Conservation (phyloP, 805 yeast species). For the Hanseniaspora lindneri region DNA sequence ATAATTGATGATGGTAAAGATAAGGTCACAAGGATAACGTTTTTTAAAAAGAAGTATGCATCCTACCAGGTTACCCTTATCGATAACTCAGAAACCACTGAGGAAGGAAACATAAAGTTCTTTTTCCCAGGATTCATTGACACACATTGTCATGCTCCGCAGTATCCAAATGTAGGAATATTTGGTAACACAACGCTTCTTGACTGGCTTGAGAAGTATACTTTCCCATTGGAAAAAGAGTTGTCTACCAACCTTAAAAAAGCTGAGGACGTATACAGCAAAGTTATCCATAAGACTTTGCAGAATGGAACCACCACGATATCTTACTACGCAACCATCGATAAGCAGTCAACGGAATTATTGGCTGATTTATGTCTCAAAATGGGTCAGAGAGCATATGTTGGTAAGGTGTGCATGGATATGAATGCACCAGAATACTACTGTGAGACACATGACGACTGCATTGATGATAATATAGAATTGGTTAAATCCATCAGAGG, state of each 20-base stretch:
- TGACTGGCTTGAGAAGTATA: conserved; percentile 80
- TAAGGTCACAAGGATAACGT: conserved; percentile 27
- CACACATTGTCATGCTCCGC: conserved; percentile 78
- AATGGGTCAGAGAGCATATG: conserved; percentile 73
- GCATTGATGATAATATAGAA: conserved; percentile 41
- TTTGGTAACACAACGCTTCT: conserved; percentile 75
- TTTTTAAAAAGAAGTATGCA: background rate
- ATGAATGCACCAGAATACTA: conserved; percentile 65
- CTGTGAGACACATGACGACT: conserved; percentile 41
- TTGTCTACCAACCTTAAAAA: conserved; percentile 37
- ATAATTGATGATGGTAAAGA: conserved; percentile 28
- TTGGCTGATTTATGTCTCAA: conserved; percentile 60
- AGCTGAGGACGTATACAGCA: conserved; percentile 53
- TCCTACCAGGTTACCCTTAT: conserved; percentile 24
- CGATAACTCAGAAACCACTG: conserved; percentile 19
- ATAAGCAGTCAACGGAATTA: conserved; percentile 58
- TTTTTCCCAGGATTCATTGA: conserved; percentile 76
- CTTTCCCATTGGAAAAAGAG: conserved; percentile 78
- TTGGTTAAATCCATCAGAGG: conserved; percentile 34
- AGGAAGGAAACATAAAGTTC: conserved; percentile 30
- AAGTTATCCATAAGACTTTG: conserved; percentile 59
- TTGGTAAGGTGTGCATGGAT: conserved; percentile 94
- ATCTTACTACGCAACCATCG: conserved; percentile 81
- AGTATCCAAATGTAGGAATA: conserved; percentile 69
- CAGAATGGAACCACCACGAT: conserved; percentile 83